Conservation (phyloP, 179 eudicot genomes). For the Carnegiea gigantea region DNA sequence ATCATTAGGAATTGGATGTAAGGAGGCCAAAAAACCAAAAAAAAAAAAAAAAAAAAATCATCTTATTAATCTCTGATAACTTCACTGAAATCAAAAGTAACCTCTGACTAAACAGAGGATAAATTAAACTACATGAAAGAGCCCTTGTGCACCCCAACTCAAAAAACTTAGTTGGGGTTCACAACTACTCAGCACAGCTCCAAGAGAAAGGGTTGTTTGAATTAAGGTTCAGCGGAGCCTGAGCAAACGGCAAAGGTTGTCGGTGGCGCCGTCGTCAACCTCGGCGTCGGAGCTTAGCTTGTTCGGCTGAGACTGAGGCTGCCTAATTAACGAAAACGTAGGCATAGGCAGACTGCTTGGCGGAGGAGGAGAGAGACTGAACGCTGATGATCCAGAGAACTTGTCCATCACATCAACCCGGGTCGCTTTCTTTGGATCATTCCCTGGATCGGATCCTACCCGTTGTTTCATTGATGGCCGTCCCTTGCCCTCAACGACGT, state of each 20-base stretch:
- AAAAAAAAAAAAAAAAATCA: no score
- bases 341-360: constrained; percentile 79
- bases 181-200: neutral
- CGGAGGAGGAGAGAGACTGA: constrained; percentile 55
- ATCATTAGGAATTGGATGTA: no score
- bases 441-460: neutral
- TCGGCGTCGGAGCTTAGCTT: constrained; percentile 43
- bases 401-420: neutral
- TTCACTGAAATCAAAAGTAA: no score
- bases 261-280: constrained; percentile 45
- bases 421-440: neutral
- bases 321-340: constrained; percentile 43
- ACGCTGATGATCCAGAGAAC: neutral
- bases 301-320: constrained; percentile 5
- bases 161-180: neutral
- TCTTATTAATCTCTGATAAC: no score
- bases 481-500: neutral
- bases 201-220: neutral
- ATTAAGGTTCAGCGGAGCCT: constrained; percentile 37
- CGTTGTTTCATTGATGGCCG: neutral
- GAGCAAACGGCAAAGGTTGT: constrained; percentile 47
- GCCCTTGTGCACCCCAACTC: neutral
- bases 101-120: neutral
- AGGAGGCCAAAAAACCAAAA: no score
- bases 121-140: neutral